Conservation (phyloP, 2,329 filamentous ascomycete species). For the Xylaria sp. region DNA sequence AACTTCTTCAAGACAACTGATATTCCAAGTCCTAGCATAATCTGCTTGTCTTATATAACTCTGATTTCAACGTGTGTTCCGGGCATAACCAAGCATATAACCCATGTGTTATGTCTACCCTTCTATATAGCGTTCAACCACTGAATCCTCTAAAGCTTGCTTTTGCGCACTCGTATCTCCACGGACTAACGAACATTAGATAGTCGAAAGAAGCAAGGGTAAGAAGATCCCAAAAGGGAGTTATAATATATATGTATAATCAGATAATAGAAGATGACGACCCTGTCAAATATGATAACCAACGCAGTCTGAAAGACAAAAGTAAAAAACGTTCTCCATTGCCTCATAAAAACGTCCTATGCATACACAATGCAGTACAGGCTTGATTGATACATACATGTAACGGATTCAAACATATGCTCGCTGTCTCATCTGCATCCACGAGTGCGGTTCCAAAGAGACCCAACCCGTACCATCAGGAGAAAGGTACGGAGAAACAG, state of each 20-base stretch:
- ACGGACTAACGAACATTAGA: background rate
- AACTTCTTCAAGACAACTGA: slow-evolving; percentile 4
- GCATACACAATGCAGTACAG: slow-evolving; percentile 27
- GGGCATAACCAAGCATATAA: background rate
- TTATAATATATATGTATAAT: background rate
- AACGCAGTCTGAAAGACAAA: background rate
- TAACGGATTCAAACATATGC: slow-evolving; percentile 22
- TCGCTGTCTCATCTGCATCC: slow-evolving; percentile 15
- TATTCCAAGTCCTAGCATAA: background rate
- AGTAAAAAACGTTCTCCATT: slow-evolving; percentile 30
- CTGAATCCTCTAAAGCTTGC: too few species aligned
- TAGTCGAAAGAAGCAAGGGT: background rate
- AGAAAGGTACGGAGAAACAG: slow-evolving; percentile 7
- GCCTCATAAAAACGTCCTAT: slow-evolving; percentile 38
- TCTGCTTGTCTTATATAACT: background rate
- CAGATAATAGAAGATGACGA: background rate
- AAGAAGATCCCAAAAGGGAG: background rate
- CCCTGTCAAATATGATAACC: background rate
- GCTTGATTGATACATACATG: slow-evolving; percentile 28
- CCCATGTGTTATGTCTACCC: background rate
- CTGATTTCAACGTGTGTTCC: background rate
- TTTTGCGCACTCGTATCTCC: background rate
- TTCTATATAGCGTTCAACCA: background rate
- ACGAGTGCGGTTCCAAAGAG: slow-evolving; percentile 13
- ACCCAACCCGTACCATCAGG: slow-evolving; percentile 11